phyloP scores from a whole-genome alignment of 352 stramenopile species.

The Phytophthora ohioensis region DNA sequence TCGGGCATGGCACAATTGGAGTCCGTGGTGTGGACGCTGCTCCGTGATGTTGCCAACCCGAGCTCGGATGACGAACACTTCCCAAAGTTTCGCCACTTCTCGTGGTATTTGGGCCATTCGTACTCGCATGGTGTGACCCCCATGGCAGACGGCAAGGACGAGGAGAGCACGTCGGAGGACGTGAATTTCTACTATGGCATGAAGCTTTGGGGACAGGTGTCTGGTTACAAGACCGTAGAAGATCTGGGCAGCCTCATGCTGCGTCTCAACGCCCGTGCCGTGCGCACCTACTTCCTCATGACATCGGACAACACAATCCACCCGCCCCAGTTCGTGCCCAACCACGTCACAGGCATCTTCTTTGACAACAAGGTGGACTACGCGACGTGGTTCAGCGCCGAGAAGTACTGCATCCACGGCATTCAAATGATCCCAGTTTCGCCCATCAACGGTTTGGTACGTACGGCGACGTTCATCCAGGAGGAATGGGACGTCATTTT shows the following conservation, averaged over 20 bases:
- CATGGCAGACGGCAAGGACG: conserved; percentile 70
- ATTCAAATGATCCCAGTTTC: conserved; percentile 85
- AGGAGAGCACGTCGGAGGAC: conserved; percentile 69
- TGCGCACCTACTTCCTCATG: conserved; percentile 74
- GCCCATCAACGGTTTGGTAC: conserved; percentile 74
- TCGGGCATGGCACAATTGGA: too few species aligned
- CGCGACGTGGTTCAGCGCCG: conserved; percentile 73
- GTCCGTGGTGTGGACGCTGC: conserved; percentile 53
- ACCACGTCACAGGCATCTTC: conserved; percentile 66
- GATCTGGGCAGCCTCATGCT: conserved; percentile 71
- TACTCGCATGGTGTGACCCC: conserved; percentile 70
- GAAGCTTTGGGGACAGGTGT: conserved; percentile 65
- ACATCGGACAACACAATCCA: conserved; percentile 58
- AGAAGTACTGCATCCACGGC: conserved; percentile 80
- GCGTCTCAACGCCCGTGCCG: conserved; percentile 53
- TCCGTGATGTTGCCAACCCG: conserved; percentile 69
- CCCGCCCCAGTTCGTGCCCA: conserved; percentile 54
- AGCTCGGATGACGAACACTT: conserved; percentile 54
- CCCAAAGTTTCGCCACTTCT: conserved; percentile 67
- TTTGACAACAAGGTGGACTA: conserved; percentile 67
- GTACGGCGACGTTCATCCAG: conserved; percentile 63
- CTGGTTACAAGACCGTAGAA: conserved; percentile 50
- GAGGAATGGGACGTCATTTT: conserved; percentile 80
- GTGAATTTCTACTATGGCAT: conserved; percentile 79
- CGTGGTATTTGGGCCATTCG: conserved; percentile 67